Conservation (phyloP, 495 filamentous ascomycete species). For the Lophiotrema nucula region DNA sequence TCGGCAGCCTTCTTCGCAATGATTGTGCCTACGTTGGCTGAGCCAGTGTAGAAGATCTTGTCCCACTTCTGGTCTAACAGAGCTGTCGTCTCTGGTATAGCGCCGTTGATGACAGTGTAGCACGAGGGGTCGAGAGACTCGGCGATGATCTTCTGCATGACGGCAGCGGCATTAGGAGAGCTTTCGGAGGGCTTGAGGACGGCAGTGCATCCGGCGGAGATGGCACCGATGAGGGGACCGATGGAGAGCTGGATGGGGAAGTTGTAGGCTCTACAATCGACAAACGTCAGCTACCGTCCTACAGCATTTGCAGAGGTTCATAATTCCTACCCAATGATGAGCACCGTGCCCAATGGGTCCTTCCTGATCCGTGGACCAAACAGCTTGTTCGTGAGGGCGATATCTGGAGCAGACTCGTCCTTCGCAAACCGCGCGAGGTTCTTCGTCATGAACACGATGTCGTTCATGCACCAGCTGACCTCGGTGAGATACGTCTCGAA, state of each 20-base stretch:
- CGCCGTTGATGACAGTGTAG: slow-evolving; percentile 78
- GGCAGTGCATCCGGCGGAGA: slow-evolving; percentile 84
- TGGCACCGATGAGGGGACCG: slow-evolving; percentile 81
- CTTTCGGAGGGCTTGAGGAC: slow-evolving; percentile 88
- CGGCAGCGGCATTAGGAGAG: slow-evolving; percentile 69
- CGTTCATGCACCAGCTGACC: slow-evolving; percentile 69
- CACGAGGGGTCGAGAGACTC: slow-evolving; percentile 71
- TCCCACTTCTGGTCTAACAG: slow-evolving; percentile 89
- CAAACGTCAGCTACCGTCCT: background rate
- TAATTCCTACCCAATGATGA: slow-evolving; percentile 74
- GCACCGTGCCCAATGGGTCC: slow-evolving; percentile 78
- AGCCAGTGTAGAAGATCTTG: slow-evolving; percentile 96
- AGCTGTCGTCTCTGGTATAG: slow-evolving; percentile 72
- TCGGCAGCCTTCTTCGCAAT: slow-evolving; percentile 90
- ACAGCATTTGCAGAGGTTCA: background rate
- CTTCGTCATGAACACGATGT: slow-evolving; percentile 71
- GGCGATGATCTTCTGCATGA: slow-evolving; percentile 74
- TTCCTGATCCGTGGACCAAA: slow-evolving; percentile 77
- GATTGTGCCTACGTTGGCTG: slow-evolving; percentile 72
- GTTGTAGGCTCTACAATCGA: slow-evolving; percentile 68
- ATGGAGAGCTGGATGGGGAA: slow-evolving; percentile 81
- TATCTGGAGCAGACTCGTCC: slow-evolving; percentile 73
- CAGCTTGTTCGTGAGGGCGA: slow-evolving; percentile 61
- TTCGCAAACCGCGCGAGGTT: slow-evolving; percentile 78
- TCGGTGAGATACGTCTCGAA: slow-evolving; percentile 73